Base-by-base conservation (phyloP, 2,329 filamentous ascomycete species). In the Aspergillus viridinutans region DNA sequence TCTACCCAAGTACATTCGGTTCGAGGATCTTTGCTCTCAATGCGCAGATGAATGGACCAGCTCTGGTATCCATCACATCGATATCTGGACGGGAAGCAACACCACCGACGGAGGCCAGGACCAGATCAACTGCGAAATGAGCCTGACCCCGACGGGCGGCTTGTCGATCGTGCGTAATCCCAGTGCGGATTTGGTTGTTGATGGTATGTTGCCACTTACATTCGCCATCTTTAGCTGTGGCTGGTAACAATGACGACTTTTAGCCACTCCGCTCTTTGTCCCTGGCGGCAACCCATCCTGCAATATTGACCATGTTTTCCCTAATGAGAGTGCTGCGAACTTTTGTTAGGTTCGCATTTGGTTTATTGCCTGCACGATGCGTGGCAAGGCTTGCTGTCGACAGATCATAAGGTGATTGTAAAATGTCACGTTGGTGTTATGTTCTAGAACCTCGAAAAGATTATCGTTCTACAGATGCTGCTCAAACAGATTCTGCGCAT, bases 1-100 rank as follows among this genome's bases (percentile, higher is more conserved):
- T 56, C 57, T 78, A 29, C 70, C 69, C 53, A 80, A 81, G 63
- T 80, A 80, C 57, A 64, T 77, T 4, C 67, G 71, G 3, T 67
- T 68, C 42, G 69, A 76, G 58, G 74, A 75, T 51, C 64, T 58
- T 32, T 76, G 73, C 56, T 66, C 57, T 3, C 59, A 71, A 49
- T 76, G 73, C 62, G 56, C 53, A 48, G 55, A 21, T 23, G 60
- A 73, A 40, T 74, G 67, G 66, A 49, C 52, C 8, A 47, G 50
- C 5, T 56, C 47, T 10, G 55, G 64, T 14, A 55, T 65, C 14
- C 61, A 61, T 45, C 72, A 75, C 58, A 69, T 75, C 50, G 74
- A 76, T 53, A 66, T 77, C 52, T 77, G 74, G 71, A 74, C 72
- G 9, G 74, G 75, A 3, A 71, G 66, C 12, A 70, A 61, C 17